Base-by-base conservation (phyloP, 495 filamentous ascomycete genomes). In the Sphaerosporella brunnea region DNA sequence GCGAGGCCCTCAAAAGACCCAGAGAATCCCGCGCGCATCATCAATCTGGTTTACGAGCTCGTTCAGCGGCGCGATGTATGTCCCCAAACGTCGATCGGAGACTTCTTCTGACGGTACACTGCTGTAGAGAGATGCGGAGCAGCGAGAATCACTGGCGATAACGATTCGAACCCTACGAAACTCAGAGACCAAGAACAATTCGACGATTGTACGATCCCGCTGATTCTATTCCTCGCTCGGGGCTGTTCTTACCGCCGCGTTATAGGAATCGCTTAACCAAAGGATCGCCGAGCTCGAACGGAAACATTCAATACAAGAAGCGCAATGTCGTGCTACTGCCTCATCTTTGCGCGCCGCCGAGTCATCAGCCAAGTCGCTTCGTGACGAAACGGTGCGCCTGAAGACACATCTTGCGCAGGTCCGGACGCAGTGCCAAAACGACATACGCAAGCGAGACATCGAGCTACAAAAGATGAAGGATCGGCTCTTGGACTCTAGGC, bases 1-100 rank as follows among this genome's bases (percentile, higher is more conserved):
- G 77, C 82, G 50, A 65, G 73, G 24, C 84, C 84, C 11, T 74
- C 78, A 40, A 72, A 73, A 50, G 71, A 68, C 41, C 76, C 80
- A 24, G 77, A 73, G 18, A 84, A 83, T 2, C 88, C 87, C 77
- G 79, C 79, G 39, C 75, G 78, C 53, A 75, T 93, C 56, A 95
- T 97, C 61, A 83, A 84, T 58, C 68, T 95, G 35, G 77, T 97
- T 36, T 92, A 97, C 58, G 90, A 97, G 60, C 64, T 97, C 46
- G 81, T 96, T 25, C 53, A 47, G n/a, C 49, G 57, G n/a, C 41
- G 53, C 37, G 57, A 60, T 51, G 55, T 58, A 44, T 24, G 40
- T 45, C 32, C 35, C 23, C 23, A 24, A 43, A 9, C 16, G 35
- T 4, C 35, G 35, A 4, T 37, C 8, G 35, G 35, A 15, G 8